These are phyloP conservation scores for Nigrospora oryzae DNA, from an alignment of 2,329 filamentous ascomycete species.

Conservation along the genomic window DNA sequence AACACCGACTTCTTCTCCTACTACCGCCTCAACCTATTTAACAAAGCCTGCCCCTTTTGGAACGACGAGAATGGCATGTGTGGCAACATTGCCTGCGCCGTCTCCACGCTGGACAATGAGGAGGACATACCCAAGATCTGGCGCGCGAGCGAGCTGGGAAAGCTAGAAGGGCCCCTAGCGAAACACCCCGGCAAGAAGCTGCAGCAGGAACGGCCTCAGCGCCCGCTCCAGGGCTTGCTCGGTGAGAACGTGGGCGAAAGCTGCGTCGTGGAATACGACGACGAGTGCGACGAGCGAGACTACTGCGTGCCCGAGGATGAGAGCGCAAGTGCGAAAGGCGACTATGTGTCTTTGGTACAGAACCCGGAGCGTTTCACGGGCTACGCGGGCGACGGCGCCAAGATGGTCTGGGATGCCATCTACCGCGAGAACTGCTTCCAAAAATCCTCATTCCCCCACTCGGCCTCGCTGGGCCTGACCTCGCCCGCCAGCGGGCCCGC, in stretches of 20 bases:
- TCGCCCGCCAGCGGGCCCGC: constrained; percentile 39
- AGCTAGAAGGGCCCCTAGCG: constrained; percentile 85
- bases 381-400: constrained; percentile 75
- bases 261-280: constrained; percentile 94
- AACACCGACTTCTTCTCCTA: constrained; percentile 97
- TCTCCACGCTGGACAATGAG: constrained; percentile 91
- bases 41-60: constrained; percentile 96
- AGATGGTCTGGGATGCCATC: constrained; percentile 92
- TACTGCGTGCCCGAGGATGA: constrained; percentile 97
- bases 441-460: constrained; percentile 53
- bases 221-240: constrained; percentile 72
- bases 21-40: constrained; percentile 90
- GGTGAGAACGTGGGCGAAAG: constrained; percentile 87
- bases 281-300: constrained; percentile 92
- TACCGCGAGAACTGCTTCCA: constrained; percentile 97
- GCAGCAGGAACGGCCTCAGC: constrained; percentile 61
- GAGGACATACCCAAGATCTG: constrained; percentile 88
- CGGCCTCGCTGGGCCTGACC: constrained; percentile 43
- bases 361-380: constrained; percentile 96
- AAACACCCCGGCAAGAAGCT: constrained; percentile 72
- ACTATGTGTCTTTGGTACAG: constrained; percentile 89
- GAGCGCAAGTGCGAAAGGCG: constrained; percentile 74
- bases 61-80: constrained; percentile 88
- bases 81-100: constrained; percentile 92
- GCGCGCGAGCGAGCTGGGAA: constrained; percentile 86